A percentile compares a stretch with the other conserved stretches of the same genome.
Evolutionary conservation across 495 filamentous ascomycete genomes (phyloP).

Genomic region (Chaetomidium leptoderma): DNA sequence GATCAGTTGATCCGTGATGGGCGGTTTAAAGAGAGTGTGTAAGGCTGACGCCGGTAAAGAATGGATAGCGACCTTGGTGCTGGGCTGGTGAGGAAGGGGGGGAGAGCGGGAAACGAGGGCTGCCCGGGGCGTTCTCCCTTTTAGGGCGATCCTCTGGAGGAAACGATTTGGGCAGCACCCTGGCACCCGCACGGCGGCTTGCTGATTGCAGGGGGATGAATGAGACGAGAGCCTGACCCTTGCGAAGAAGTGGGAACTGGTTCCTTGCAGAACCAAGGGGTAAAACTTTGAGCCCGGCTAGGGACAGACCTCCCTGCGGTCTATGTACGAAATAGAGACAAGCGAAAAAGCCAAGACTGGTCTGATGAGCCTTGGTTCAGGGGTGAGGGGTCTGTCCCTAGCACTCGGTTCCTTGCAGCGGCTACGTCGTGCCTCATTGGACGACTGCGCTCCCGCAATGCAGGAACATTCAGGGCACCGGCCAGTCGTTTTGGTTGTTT

Average conservation of each 20-base stretch:
- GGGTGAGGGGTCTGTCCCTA: too few species aligned
- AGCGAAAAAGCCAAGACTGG: too few species aligned
- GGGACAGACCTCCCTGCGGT: too few species aligned
- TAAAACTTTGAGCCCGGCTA: too few species aligned
- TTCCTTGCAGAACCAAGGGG: too few species aligned
- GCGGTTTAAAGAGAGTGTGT: constrained; percentile 29
- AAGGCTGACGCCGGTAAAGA: constrained; percentile 36
- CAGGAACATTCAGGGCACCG: too few species aligned
- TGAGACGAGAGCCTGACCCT: neutral
- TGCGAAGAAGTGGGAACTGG: too few species aligned
- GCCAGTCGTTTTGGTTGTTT: constrained; percentile 7
- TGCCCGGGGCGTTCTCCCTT: constrained; percentile 27
- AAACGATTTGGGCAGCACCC: constrained; percentile 1
- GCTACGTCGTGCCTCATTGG: too few species aligned
- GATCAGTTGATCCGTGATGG: neutral
- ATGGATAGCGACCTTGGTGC: constrained; percentile 31
- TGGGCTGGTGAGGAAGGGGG: constrained; percentile 24
- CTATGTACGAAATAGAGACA: too few species aligned
- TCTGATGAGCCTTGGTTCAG: too few species aligned
- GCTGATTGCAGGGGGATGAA: neutral
- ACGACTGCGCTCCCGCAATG: too few species aligned
- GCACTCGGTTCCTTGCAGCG: too few species aligned
- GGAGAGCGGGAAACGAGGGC: constrained; percentile 19
- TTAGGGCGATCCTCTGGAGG: constrained; percentile 19
- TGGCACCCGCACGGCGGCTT: constrained; percentile 10